Evolutionary conservation across 768 basidiomycete species (phyloP), one percentile per base, ranked within the genome.

Genomic region (Mrakia hoshinonis): DNA sequence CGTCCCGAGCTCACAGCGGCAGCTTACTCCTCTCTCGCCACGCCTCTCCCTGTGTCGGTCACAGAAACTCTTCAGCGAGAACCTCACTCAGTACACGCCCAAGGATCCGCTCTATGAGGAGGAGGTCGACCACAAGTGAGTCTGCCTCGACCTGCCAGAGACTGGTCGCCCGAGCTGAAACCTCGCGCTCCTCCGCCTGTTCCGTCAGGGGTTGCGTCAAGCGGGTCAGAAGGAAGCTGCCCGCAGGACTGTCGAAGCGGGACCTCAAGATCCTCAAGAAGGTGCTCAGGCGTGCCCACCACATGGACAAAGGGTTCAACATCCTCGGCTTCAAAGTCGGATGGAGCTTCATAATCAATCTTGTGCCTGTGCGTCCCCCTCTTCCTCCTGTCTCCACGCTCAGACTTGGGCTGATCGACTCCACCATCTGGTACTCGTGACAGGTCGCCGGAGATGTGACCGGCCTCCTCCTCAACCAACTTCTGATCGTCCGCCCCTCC

Each of bases 361-460:
- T 60, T 13, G 34, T 60, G 13, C 55, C 55, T 4, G 49, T 51
- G 49, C 6, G 49, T 20, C 43, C 43, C 7, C 43, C 43, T 43
- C 43, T 15, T 15, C 6, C 43, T 43, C 43, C 43, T 15, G 7
- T 43, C 43, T 15, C 15, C 7, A 15, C 15, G 49, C 20, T 10
- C 49, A 11, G 49, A 51, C 49, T 9, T 10, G 20, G 20, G 49
- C 7, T 20, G 5, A 18, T 51, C 15, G 5, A 51, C 49, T 18
- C 20, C 22, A 18, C 20, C 49, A 18, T 51, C 49, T 20, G 49
- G 20, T 51, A 18, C 20, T 51, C 22, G 49, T 20, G 20, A 9
- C 49, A 51, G 49, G 55, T 60, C 55, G 55, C 55, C 22, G 55
- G 55, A 31, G 55, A 60, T 13, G 29, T 60, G 29, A 60, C 55